These are phyloP conservation scores for Wallacemonas collosoma DNA, from an alignment of 208 protist genomes.

Conservation along the genomic window DNA sequence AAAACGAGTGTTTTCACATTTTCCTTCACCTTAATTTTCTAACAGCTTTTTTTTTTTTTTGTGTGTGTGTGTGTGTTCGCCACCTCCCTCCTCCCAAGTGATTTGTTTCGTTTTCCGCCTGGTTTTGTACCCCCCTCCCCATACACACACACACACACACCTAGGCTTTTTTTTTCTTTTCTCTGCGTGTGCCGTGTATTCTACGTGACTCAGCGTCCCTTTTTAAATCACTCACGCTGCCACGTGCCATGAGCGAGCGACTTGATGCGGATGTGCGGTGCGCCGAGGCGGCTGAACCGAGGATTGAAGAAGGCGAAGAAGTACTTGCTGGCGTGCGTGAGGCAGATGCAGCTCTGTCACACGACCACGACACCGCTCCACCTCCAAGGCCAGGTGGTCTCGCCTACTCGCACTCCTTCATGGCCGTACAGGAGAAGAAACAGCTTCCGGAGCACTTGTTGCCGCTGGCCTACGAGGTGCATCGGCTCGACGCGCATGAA, in stretches of 20 bases:
- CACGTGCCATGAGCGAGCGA: background rate
- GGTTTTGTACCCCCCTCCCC: background rate
- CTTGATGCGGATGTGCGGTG: slow-evolving; percentile 5
- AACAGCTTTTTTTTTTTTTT: slow-evolving; percentile 1
- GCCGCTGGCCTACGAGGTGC: slow-evolving; percentile 51
- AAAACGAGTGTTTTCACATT: background rate
- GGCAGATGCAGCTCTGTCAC: background rate
- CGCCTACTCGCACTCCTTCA: slow-evolving; percentile 35
- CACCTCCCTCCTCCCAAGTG: too few relatives aligned
- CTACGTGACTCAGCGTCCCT: too few relatives aligned
- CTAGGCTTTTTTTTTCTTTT: slow-evolving; percentile 5
- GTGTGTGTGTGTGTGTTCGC: background rate
- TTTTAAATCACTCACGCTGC: too few relatives aligned
- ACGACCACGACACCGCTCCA: background rate
- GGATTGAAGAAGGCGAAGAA: background rate
- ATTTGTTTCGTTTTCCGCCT: slow-evolving; percentile 5
- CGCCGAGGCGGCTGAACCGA: slow-evolving; percentile 3
- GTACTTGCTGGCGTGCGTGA: background rate
- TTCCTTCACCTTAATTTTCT: background rate
- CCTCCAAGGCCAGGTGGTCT: slow-evolving; percentile 3
- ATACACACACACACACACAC: too few relatives aligned
- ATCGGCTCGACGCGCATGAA: slow-evolving; percentile 35
- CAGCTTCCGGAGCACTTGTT: slow-evolving; percentile 55
- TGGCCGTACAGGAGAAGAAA: slow-evolving; percentile 26
- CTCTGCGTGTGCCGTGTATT: background rate